A percentile compares a stretch with the other conserved stretches of the same genome.
Evolutionary conservation across 2,329 filamentous ascomycete genomes (phyloP).

Genomic region (Colletotrichum tamarilloi): DNA sequence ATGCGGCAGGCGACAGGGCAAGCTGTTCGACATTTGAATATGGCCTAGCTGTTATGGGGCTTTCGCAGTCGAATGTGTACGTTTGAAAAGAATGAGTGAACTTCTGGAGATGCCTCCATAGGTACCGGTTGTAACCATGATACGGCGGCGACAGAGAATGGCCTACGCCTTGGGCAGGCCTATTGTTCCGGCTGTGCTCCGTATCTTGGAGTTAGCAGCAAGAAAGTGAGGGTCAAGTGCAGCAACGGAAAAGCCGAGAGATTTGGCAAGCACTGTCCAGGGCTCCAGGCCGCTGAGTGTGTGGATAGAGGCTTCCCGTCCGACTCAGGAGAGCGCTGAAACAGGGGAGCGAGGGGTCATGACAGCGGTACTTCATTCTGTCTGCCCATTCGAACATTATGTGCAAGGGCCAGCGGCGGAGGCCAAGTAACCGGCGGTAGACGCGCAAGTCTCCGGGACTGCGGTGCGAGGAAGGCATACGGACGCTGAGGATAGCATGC

Average conservation of each 20-base stretch:
- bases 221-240: no score
- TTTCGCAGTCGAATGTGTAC: neutral
- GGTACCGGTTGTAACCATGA: neutral
- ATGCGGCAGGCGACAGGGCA: neutral
- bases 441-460: neutral
- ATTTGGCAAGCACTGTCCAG: no score
- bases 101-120: neutral
- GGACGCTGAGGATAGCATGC: neutral
- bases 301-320: no score
- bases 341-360: conserved; percentile 3
- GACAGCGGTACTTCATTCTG: neutral
- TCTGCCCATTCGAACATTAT: neutral
- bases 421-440: neutral
- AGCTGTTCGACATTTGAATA: neutral
- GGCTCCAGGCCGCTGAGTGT: neutral
- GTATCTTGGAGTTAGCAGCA: no score
- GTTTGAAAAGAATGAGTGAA: neutral
- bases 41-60: neutral
- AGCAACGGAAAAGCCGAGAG: no score
- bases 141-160: no score
- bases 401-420: no score
- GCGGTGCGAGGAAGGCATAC: neutral
- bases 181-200: no score
- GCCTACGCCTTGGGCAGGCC: no score
- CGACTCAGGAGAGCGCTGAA: neutral